Conservation (phyloP, 306 rosid genomes). For the Rubus parviflorus region DNA sequence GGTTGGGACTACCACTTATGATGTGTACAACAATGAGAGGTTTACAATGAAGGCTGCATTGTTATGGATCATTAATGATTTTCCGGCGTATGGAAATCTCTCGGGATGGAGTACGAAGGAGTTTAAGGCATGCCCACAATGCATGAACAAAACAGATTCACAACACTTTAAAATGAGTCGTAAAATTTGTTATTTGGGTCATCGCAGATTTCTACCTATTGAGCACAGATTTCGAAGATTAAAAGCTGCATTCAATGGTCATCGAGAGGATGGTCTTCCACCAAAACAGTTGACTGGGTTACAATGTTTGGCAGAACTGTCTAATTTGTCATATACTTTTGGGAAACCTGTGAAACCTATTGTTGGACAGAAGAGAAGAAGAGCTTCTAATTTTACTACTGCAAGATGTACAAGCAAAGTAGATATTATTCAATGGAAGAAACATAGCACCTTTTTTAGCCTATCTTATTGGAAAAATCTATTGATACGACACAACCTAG, state of each 20-base stretch:
- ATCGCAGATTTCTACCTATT: neutral
- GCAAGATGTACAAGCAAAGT: too few relatives aligned
- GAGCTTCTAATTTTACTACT: neutral
- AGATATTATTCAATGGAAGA: neutral
- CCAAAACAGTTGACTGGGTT: neutral
- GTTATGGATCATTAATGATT: slow-evolving; percentile 25
- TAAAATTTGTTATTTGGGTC: neutral
- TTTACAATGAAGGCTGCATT: neutral
- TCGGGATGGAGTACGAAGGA: neutral
- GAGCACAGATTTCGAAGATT: neutral
- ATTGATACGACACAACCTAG: neutral
- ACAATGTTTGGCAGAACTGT: neutral
- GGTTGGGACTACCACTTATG: neutral
- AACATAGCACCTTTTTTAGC: neutral
- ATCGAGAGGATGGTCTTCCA: neutral
- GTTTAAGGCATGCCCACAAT: neutral
- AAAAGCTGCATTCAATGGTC: neutral
- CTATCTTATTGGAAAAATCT: neutral
- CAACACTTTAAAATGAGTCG: neutral
- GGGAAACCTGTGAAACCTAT: neutral
- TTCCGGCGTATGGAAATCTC: neutral
- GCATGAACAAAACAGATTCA: neutral
- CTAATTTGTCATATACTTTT: neutral
- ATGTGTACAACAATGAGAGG: neutral
- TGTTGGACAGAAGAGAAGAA: neutral